Evolutionary conservation across 768 basidiomycete species (phyloP).

Genomic region (Suillus paluster): DNA sequence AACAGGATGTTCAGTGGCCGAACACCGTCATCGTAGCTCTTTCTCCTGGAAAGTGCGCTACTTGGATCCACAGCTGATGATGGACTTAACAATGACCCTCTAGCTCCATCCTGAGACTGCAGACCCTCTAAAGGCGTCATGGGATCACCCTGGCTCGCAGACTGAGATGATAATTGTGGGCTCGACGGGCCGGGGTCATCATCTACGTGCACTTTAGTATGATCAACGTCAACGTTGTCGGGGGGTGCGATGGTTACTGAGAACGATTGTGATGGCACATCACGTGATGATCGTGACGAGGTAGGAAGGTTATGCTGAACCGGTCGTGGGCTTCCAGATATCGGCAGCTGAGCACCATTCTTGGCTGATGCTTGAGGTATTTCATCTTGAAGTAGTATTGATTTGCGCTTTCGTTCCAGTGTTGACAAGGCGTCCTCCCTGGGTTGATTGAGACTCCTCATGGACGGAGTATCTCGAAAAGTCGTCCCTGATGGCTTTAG

Average conservation of each 20-base stretch:
- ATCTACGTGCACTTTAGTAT: constrained; percentile 10
- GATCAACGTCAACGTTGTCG: constrained; percentile 19
- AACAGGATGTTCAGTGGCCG: constrained; percentile 44
- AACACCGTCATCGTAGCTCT: constrained; percentile 49
- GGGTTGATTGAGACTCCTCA: constrained; percentile 22
- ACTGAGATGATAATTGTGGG: constrained; percentile 3
- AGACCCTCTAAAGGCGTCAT: constrained; percentile 10
- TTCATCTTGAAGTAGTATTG: constrained; percentile 19
- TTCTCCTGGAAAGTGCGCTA: constrained; percentile 32
- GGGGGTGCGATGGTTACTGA: constrained; percentile 51
- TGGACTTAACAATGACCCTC: constrained; percentile 26
- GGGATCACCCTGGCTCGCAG: constrained; percentile 8
- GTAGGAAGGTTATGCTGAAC: constrained; percentile 15
- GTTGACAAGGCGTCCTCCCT: constrained; percentile 12
- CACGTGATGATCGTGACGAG: constrained; percentile 23
- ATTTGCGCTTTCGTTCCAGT: constrained; percentile 13
- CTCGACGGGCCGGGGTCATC: not conserved
- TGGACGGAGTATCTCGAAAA: constrained; percentile 32
- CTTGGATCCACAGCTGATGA: constrained; percentile 19
- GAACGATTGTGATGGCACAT: constrained; percentile 39
- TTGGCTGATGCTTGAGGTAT: constrained; percentile 2
- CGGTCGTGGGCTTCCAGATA: constrained; percentile 21
- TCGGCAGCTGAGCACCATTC: not conserved
- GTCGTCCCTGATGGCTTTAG: constrained; percentile 24
- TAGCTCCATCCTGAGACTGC: constrained; percentile 11